These are phyloP conservation scores for Wickerhamiella azymoides DNA, from an alignment of 805 yeast genomes.

Conservation along the genomic window DNA sequence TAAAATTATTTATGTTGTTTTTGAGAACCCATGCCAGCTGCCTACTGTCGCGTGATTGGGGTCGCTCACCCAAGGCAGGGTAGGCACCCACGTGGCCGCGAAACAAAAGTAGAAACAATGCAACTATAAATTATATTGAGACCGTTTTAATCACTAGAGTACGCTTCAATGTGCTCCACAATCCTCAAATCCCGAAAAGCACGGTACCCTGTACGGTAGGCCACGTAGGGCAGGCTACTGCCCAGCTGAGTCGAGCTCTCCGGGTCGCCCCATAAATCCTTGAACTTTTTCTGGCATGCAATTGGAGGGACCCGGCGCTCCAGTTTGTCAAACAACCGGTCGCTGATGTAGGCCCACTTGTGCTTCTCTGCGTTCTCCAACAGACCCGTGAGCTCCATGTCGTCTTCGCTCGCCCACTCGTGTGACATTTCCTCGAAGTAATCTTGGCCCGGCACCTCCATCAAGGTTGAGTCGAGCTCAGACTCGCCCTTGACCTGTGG, in stretches of 20 bases:
- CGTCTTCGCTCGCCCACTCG: conserved; percentile 32
- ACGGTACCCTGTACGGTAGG: conserved; percentile 34
- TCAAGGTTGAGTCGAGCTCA: background rate
- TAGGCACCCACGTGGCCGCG: no score
- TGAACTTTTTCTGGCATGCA: conserved; percentile 43
- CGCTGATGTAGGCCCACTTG: conserved; percentile 48
- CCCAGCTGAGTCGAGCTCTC: conserved; percentile 36
- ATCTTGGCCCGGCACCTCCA: conserved; percentile 14
- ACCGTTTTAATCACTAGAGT: no score
- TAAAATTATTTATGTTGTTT: no score
- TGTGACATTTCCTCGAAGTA: conserved; percentile 7
- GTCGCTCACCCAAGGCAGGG: no score
- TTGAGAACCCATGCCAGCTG: no score
- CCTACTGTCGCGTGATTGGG: no score
- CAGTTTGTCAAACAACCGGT: conserved; percentile 19
- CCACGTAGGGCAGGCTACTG: conserved; percentile 39
- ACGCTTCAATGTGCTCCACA: background rate
- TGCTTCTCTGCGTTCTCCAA: conserved; percentile 40
- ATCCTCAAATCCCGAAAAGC: conserved; percentile 8
- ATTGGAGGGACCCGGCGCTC: conserved; percentile 35
- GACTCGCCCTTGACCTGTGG: background rate
- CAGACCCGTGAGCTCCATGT: conserved; percentile 33
- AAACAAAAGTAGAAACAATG: no score
- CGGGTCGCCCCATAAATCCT: conserved; percentile 41
- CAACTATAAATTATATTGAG: background rate